phyloP scores from a whole-genome alignment of 495 filamentous ascomycete species.

The Xylaria longipes region DNA sequence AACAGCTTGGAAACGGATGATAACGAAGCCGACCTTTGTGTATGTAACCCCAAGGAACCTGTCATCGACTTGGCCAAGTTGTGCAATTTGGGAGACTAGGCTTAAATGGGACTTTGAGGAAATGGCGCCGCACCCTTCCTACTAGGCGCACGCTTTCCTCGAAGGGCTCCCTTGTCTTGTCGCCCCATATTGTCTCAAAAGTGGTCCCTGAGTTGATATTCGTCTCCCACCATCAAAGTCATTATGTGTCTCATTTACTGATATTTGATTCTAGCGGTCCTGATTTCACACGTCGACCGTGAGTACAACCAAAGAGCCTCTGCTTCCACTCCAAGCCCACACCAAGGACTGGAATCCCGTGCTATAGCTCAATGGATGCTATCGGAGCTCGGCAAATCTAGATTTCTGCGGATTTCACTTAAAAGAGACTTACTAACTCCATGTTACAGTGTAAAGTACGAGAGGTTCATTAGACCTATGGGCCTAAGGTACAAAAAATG shows the following conservation, averaged over 20 bases:
- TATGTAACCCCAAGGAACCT: not conserved
- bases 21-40: slow-evolving; percentile 74
- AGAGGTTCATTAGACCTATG: slow-evolving; percentile 74
- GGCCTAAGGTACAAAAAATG: slow-evolving; percentile 91
- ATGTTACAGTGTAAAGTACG: slow-evolving; percentile 76
- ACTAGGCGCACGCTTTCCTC: not conserved
- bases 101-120: not conserved
- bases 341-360: not conserved
- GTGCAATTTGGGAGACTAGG: not conserved
- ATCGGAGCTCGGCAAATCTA: not conserved
- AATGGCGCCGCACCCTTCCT: not conserved
- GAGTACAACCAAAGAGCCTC: not conserved
- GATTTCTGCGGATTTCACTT: not conserved
- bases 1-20: slow-evolving; percentile 87
- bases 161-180: not conserved
- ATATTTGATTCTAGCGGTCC: slow-evolving; percentile 54
- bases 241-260: not conserved
- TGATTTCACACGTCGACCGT: slow-evolving; percentile 86
- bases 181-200: too few species aligned
- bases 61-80: not conserved
- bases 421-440: not conserved
- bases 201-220: not conserved
- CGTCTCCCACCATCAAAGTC: not conserved
- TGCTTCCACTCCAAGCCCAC: too few species aligned
- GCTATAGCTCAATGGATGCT: not conserved